Base-by-base conservation (phyloP, 345 rosid species). In the Murraya paniculata region DNA sequence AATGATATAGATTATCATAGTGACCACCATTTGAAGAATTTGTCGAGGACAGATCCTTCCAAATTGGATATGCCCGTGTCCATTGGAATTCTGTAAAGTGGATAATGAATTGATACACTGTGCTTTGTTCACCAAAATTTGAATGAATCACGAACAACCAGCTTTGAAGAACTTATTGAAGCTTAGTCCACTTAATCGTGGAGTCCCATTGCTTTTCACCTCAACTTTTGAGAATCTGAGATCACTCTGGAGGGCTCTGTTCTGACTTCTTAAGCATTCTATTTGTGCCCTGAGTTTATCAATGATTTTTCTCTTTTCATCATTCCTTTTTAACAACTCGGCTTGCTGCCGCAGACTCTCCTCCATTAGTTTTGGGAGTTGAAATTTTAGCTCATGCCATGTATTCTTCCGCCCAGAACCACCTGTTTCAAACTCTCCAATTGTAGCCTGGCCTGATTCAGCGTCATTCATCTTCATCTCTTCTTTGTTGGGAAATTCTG, bases 241-340 rank as follows among this genome's bases (percentile, higher is more conserved):
- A 68, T 68, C 73, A 38, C 67, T 83, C 65, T 78, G 84, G 74
- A 86, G 85, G 33, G 74, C 77, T 76, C 45, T 80, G 66, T 85
- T 88, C 79, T 87, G 87, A 25, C 61, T 79, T 80, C 80, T 88
- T 50, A 87, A 76, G 33, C 62, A 76, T 38, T 83, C 77, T n/a
- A 87, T 48, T 73, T 83, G 79, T 13, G 68, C 67, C 74, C 33
- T 73, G 33, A 88, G 87, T 79, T 33, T 65, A 10, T 65, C 68
- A 28, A 88, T 90, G 64, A 76, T 76, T 70, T 74, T 74, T 74
- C 78, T 82, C 85, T 88, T 90, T 76, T 90, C 87, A 2, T 82
- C 80, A 53, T 88, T 88, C 75, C 91, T 83, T 64, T 80, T 87
- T 21, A 86, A 81, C 83, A 88, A 55, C 75, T 86, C 87, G 3